phyloP scores from a whole-genome alignment of 306 rosid genomes.

The Malus asiatica region DNA sequence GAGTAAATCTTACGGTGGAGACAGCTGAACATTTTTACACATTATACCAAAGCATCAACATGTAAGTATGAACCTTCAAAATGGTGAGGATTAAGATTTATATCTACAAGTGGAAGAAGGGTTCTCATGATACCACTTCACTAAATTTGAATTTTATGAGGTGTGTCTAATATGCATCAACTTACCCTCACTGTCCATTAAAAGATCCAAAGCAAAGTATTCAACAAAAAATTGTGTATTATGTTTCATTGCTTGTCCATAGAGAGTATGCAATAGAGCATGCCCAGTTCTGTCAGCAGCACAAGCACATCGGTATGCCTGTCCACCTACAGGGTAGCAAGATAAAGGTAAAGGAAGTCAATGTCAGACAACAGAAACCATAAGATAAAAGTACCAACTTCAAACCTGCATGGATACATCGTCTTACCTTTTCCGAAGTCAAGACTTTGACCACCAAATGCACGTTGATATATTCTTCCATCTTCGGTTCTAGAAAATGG shows the following conservation, averaged over 20 bases:
- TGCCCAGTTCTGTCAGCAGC: slow-evolving; percentile 96
- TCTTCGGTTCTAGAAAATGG: slow-evolving; percentile 88
- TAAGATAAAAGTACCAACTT: not conserved
- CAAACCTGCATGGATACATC: slow-evolving; percentile 6
- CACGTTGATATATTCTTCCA: slow-evolving; percentile 89
- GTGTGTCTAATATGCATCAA: slow-evolving; percentile 3
- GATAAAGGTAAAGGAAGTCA: slow-evolving; percentile 4
- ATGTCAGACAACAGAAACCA: slow-evolving; percentile 11
- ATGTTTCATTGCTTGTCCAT: slow-evolving; percentile 89
- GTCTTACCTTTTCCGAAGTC: slow-evolving; percentile 77
- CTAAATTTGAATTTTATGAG: not conserved
- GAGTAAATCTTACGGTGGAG: not conserved
- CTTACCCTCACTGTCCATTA: slow-evolving; percentile 76
- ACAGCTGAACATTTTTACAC: not conserved
- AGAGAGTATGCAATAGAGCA: slow-evolving; percentile 81
- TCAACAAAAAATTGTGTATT: slow-evolving; percentile 88
- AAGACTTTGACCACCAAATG: slow-evolving; percentile 96
- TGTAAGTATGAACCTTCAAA: not conserved
- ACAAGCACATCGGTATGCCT: slow-evolving; percentile 94
- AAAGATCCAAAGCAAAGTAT: slow-evolving; percentile 78
- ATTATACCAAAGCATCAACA: not conserved
- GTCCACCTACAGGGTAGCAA: slow-evolving; percentile 59
- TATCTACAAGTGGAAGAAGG: not conserved
- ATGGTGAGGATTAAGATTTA: not conserved
- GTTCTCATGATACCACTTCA: not conserved